phyloP scores from a whole-genome alignment of 345 rosid genomes.

The Arabis alpina region DNA sequence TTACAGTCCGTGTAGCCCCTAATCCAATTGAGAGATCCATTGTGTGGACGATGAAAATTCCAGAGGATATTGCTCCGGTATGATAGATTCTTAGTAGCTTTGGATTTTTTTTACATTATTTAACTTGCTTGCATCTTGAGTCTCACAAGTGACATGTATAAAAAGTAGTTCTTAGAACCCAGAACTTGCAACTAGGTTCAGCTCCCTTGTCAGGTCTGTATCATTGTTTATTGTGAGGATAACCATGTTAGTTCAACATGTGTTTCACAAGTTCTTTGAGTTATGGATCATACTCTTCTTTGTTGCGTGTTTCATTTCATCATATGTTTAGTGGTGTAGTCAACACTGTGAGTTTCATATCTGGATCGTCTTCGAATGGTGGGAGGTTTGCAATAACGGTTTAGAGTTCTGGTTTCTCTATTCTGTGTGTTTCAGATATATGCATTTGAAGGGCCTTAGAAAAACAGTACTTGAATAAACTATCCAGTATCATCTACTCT shows the following conservation, averaged over 20 bases:
- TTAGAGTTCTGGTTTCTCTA: background rate
- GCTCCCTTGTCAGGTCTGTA: constrained; percentile 4
- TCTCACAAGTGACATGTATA: constrained; percentile 17
- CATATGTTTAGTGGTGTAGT: constrained; percentile 5
- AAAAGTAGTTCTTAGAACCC: constrained; percentile 10
- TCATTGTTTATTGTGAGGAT: constrained; percentile 16
- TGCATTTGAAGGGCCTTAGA: background rate
- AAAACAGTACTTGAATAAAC: background rate
- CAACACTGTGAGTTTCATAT: constrained; percentile 5
- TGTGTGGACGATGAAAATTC: constrained; percentile 80
- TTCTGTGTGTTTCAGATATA: background rate
- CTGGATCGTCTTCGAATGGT: background rate
- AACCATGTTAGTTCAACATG: constrained; percentile 10
- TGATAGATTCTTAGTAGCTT: constrained; percentile 4
- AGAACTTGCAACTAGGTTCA: constrained; percentile 21
- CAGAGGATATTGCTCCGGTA: constrained; percentile 80
- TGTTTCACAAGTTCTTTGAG: constrained; percentile 13
- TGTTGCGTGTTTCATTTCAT: constrained; percentile 9
- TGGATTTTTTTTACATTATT: constrained; percentile 1
- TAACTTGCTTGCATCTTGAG: constrained; percentile 14
- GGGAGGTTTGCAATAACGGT: background rate
- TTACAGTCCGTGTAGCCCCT: constrained; percentile 63
- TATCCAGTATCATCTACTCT: background rate
- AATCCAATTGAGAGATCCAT: constrained; percentile 88
- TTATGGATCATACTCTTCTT: background rate